Evolutionary conservation across 2,329 filamentous ascomycete genomes (phyloP).

Genomic region (Fusarium chaquense): DNA sequence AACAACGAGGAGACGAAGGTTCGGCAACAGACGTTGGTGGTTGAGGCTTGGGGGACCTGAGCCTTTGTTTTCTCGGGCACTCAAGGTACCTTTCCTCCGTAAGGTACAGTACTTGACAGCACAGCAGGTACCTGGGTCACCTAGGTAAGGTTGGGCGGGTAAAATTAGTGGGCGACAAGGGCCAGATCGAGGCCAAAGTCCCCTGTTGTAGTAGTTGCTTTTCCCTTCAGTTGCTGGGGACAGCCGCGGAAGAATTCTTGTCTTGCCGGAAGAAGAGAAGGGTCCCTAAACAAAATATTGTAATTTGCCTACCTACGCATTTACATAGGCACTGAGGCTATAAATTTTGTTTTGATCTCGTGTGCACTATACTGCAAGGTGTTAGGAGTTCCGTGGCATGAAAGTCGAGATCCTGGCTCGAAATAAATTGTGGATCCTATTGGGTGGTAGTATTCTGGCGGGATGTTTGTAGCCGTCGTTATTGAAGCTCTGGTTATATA

Average conservation of each 20-base stretch:
- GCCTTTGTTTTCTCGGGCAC: conserved; percentile 54
- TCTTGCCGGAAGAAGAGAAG: conserved; percentile 6
- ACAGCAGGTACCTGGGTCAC: background rate
- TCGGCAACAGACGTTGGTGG: conserved; percentile 49
- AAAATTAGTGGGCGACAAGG: conserved; percentile 34
- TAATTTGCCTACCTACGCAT: background rate
- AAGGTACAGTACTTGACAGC: conserved; percentile 1
- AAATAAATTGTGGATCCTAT: conserved; percentile 17
- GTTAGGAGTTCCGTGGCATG: background rate
- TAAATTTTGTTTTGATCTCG: background rate
- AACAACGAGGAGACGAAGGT: conserved; percentile 46
- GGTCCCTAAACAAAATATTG: background rate
- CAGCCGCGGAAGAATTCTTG: conserved; percentile 24
- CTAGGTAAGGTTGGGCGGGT: background rate
- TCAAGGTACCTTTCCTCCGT: conserved; percentile 5
- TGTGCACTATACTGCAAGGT: background rate
- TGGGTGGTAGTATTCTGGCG: background rate
- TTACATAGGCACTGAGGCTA: background rate
- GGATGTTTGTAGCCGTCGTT: background rate
- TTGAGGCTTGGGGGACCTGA: conserved; percentile 54
- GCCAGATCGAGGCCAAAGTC: conserved; percentile 32
- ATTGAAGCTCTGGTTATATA: background rate
- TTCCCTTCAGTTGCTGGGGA: conserved; percentile 7
- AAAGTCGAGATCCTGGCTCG: background rate
- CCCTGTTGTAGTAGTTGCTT: conserved; percentile 48